Conservation (phyloP, 2,329 filamentous ascomycete genomes). For the Aspergillus vadensis region DNA sequence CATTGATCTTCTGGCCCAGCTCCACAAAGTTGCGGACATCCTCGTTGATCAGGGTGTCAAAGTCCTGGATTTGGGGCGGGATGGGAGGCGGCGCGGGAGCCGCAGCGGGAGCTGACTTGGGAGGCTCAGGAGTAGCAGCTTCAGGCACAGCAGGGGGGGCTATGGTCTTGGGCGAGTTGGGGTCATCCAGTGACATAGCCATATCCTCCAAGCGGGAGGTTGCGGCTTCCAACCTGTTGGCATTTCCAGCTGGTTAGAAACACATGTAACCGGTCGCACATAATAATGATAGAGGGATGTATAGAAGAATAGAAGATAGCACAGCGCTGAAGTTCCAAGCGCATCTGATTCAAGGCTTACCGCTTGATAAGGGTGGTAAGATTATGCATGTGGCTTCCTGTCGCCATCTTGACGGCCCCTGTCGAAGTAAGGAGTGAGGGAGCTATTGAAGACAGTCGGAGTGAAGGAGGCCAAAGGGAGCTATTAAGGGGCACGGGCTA, state of each 20-base stretch:
- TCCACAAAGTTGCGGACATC: constrained; percentile 77
- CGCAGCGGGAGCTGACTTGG: constrained; percentile 44
- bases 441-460: constrained; percentile 6
- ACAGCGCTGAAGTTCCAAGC: neutral
- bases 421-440: constrained; percentile 17
- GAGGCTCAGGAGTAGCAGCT: constrained; percentile 27
- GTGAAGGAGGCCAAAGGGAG: constrained; percentile 53
- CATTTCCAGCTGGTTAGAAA: constrained; percentile 49
- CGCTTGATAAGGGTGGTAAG: constrained; percentile 97
- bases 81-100: constrained; percentile 60
- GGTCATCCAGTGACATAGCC: constrained; percentile 67
- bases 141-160: constrained; percentile 26
- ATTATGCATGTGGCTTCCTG: constrained; percentile 85
- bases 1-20: constrained; percentile 75
- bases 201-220: constrained; percentile 97
- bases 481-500: neutral
- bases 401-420: constrained; percentile 58
- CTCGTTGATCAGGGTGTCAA: constrained; percentile 73
- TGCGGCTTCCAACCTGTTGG: constrained; percentile 86
- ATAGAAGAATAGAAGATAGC: neutral
- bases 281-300: neutral
- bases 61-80: constrained; percentile 81
- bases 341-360: constrained; percentile 54
- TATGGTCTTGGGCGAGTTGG: constrained; percentile 47
- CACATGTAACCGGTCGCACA: neutral